Evolutionary conservation across 2,329 filamentous ascomycete species (phyloP).

Genomic region (Penicillium sp.): DNA sequence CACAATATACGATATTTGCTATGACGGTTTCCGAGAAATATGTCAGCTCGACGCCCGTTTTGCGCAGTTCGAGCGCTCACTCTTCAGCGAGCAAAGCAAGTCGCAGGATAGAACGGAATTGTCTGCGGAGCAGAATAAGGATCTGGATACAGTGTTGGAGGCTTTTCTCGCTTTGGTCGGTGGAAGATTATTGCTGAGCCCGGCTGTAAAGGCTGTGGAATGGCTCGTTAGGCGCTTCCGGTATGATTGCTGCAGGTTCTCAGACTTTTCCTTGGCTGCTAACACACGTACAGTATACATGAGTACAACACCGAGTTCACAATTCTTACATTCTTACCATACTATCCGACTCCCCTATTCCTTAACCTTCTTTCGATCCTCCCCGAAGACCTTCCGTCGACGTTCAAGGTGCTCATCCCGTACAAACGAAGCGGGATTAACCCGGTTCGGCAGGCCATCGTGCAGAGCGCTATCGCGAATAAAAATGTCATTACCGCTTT

Average conservation of each 20-base stretch:
- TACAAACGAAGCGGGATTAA: conserved; percentile 79
- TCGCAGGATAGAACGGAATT: conserved; percentile 85
- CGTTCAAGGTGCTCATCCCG: conserved; percentile 83
- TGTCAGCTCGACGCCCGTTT: conserved; percentile 87
- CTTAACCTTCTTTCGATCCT: conserved; percentile 85
- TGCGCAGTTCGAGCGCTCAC: conserved; percentile 70
- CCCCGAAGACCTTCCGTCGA: conserved; percentile 70
- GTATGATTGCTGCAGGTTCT: conserved; percentile 55
- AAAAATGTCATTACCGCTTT: conserved; percentile 75
- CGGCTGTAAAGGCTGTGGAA: conserved; percentile 88
- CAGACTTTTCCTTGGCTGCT: conserved; percentile 17
- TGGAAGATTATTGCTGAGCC: conserved; percentile 77
- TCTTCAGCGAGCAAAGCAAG: conserved; percentile 95
- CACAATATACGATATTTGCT: conserved; percentile 82
- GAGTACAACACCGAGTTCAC: conserved; percentile 83
- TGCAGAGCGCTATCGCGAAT: conserved; percentile 82
- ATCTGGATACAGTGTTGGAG: conserved; percentile 77
- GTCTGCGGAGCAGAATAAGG: conserved; percentile 78
- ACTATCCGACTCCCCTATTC: conserved; percentile 86
- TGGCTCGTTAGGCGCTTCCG: conserved; percentile 92
- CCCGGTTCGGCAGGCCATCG: conserved; percentile 79
- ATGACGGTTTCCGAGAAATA: conserved; percentile 88
- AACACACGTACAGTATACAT: conserved; percentile 68
- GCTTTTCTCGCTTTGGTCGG: conserved; percentile 82
- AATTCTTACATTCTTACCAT: conserved; percentile 87